Conservation (phyloP, 2,329 filamentous ascomycete species). For the Gyromitra esculenta region DNA sequence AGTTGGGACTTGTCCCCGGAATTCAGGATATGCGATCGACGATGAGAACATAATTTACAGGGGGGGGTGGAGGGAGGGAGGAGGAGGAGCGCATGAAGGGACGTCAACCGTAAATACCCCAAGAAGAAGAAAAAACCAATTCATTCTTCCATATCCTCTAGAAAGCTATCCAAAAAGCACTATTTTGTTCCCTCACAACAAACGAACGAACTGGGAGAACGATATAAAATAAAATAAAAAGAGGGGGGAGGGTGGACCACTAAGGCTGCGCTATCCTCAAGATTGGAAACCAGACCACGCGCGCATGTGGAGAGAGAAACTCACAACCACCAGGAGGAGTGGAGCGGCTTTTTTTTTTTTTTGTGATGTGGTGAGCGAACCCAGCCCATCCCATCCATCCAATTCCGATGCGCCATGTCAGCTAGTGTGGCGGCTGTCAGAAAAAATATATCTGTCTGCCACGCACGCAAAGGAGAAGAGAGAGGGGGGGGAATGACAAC, state of each 20-base stretch:
- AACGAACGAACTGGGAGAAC: conserved; percentile 1
- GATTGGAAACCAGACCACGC: conserved; percentile 41
- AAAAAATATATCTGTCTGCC: conserved; percentile 37
- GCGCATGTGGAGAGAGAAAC: conserved; percentile 16
- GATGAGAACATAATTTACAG: conserved; percentile 30
- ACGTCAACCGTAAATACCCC: neutral
- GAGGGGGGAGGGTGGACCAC: conserved; percentile 2
- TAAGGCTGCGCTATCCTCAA: neutral
- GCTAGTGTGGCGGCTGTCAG: conserved; percentile 49
- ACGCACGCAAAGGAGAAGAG: conserved; percentile 38
- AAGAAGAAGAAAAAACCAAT: conserved; percentile 18
- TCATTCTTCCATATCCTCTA: conserved; percentile 4
- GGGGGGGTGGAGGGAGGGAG: neutral
- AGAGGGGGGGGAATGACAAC: conserved; percentile 11
- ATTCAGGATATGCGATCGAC: conserved; percentile 40
- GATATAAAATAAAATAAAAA: neutral
- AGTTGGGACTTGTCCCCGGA: conserved; percentile 27
- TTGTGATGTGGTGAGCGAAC: conserved; percentile 35
- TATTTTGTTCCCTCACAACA: neutral
- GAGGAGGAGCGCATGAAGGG: no score
- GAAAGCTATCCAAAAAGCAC: neutral
- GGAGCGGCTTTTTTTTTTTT: neutral
- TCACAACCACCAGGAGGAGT: conserved; percentile 3
- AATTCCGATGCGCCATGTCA: conserved; percentile 52
- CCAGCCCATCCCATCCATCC: conserved; percentile 45